Base-by-base conservation (phyloP, 2,329 filamentous ascomycete genomes). In the Colletotrichum truncatum region DNA sequence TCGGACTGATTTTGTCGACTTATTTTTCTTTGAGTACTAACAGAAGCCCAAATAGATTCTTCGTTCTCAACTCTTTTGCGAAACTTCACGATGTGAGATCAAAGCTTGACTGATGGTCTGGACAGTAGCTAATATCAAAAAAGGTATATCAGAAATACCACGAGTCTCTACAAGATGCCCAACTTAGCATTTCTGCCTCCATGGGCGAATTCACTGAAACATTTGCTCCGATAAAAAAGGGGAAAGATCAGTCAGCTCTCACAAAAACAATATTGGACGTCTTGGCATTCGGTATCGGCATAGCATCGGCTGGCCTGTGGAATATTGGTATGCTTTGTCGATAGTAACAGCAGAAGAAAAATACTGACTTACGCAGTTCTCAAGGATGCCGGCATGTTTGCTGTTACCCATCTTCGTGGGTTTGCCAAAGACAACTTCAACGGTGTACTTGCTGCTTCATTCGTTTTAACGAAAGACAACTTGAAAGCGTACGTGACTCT, bases 61-160 rank as follows among this genome's bases (percentile, higher is more conserved):
- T 63, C 2, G 18, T 63, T 4, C 59, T 63, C 6, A 63, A 58
- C 8, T 58, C 59, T 0, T 63, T 63, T 25, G n/a, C 59, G 1
- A 63, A 18, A 18, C 14, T 63, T 14, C 53, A 51, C 9, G 59
- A 63, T 4, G 59, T 62, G 14, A 30, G 58, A 46, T 10, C n/a
- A 26, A 4, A n/a, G 6, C 10, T 11, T n/a, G 23, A 3, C 11
- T 8, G 16, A 11, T n/a, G n/a, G 4, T 36, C 16, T 8, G 14
- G 2, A 7, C 11, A n/a, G n/a, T 10, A 6, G n/a, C 53, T 51
- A 16, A 57, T 25, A 2, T 4, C 10, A 5, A 1, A 11, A 0
- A 11, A 63, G 53, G 36, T 63, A 0, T 63, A 18, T 2, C 34
- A 63, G 32, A 63, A 63, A 9, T 51, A 63, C 10, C 59, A 63